These are phyloP conservation scores for Exophiala alcalophila DNA, from an alignment of 2,329 filamentous ascomycete species.

Conservation along the genomic window DNA sequence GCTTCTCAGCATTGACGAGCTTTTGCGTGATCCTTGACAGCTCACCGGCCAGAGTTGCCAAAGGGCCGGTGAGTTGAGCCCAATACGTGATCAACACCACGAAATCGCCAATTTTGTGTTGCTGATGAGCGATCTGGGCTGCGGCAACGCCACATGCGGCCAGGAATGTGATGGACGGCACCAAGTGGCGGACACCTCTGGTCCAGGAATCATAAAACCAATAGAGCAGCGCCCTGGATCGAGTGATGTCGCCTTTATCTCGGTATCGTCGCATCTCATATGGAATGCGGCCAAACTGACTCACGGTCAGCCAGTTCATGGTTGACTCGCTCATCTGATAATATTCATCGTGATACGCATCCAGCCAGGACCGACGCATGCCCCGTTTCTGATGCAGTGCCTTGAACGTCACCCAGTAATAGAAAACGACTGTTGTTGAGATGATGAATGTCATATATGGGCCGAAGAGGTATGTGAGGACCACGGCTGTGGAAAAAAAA, in stretches of 20 bases:
- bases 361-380: constrained; percentile 39
- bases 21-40: constrained; percentile 50
- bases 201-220: constrained; percentile 12
- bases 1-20: constrained; percentile 61
- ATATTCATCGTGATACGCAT: constrained; percentile 49
- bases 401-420: constrained; percentile 49
- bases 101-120: constrained; percentile 57
- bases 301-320: constrained; percentile 59
- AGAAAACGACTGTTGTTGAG: constrained; percentile 47
- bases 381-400: constrained; percentile 41
- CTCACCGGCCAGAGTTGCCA: constrained; percentile 51
- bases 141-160: constrained; percentile 53
- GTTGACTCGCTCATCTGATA: constrained; percentile 58
- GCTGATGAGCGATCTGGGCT: constrained; percentile 51
- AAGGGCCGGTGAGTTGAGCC: constrained; percentile 49
- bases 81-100: constrained; percentile 66
- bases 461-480: constrained; percentile 61
- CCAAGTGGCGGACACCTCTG: constrained; percentile 7
- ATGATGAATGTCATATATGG: constrained; percentile 56
- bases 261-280: constrained; percentile 55
- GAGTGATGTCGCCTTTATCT: constrained; percentile 29
- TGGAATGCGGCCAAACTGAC: constrained; percentile 55
- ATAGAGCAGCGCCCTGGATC: constrained; percentile 34
- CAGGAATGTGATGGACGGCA: constrained; percentile 39
- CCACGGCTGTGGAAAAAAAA: constrained; percentile 57